These are phyloP conservation scores for Climacium dendroides DNA, from an alignment of 225 moss, liverwort and hornwort genomes.

Conservation along the genomic window DNA sequence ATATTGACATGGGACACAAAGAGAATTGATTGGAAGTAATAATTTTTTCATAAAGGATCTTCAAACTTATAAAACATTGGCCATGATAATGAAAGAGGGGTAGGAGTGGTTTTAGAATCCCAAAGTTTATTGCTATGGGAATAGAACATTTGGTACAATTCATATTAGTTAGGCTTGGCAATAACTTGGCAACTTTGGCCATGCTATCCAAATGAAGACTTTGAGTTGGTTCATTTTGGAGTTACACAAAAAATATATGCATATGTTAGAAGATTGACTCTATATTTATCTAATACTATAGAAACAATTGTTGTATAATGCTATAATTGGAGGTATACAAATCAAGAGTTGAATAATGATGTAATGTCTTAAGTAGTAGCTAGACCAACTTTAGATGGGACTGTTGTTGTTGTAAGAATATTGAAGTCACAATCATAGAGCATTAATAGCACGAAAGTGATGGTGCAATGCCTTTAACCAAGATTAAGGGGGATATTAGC, in stretches of 20 bases:
- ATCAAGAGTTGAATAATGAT: background rate
- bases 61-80: background rate
- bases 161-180: background rate
- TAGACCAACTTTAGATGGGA: no score
- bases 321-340: background rate
- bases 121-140: background rate
- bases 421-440: background rate
- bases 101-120: background rate
- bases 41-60: background rate
- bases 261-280: background rate
- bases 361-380: no score
- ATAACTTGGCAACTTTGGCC: background rate
- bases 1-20: rapidly evolving
- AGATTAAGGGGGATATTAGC: rapidly evolving
- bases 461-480: no score
- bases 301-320: background rate
- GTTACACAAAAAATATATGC: background rate
- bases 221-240: rapidly evolving
- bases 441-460: no score
- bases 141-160: background rate
- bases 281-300: background rate
- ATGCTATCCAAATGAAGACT: background rate
- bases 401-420: background rate
- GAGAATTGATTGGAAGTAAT: rapidly evolving
- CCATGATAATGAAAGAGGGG: background rate